Percentiles rank a stretch among this genome's conserved stretches.
These are phyloP conservation scores for Baorangia bicolor DNA, from an alignment of 768 basidiomycete genomes.

Conservation along the genomic window DNA sequence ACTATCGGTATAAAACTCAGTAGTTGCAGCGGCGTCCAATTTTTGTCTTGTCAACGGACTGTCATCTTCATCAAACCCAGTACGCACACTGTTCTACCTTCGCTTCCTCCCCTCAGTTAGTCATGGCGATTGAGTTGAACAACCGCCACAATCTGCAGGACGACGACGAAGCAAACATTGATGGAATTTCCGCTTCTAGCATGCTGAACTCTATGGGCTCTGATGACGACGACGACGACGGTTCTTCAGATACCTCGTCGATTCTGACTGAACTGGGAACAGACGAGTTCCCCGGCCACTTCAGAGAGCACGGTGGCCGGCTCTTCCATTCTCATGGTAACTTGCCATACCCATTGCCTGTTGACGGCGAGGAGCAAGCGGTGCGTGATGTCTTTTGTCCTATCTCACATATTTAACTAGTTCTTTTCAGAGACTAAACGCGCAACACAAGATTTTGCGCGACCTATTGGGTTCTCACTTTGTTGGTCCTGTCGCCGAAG, in stretches of 20 bases:
- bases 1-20: conserved; percentile 41
- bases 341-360: conserved; percentile 71
- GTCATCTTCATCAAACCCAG: conserved; percentile 31
- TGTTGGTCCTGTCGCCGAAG: conserved; percentile 56
- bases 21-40: conserved; percentile 38
- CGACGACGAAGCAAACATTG: conserved; percentile 12
- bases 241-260: conserved; percentile 42
- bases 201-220: conserved; percentile 7
- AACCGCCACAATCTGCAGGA: conserved; percentile 25
- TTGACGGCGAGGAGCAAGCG: conserved; percentile 66
- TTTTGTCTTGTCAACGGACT: conserved; percentile 37
- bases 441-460: conserved; percentile 48
- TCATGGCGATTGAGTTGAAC: conserved; percentile 31
- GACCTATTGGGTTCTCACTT: conserved; percentile 55
- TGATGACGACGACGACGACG: conserved; percentile 36
- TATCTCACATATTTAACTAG: background rate
- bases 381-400: conserved; percentile 38
- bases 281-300: conserved; percentile 61
- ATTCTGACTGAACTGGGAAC: conserved; percentile 45
- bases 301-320: conserved; percentile 54
- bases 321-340: conserved; percentile 66
- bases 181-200: conserved; percentile 11
- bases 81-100: conserved; percentile 13
- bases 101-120: conserved; percentile 2
- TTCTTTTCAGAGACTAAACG: conserved; percentile 48